Conservation (phyloP, 2,329 filamentous ascomycete genomes). For the Aspergillus niger region DNA sequence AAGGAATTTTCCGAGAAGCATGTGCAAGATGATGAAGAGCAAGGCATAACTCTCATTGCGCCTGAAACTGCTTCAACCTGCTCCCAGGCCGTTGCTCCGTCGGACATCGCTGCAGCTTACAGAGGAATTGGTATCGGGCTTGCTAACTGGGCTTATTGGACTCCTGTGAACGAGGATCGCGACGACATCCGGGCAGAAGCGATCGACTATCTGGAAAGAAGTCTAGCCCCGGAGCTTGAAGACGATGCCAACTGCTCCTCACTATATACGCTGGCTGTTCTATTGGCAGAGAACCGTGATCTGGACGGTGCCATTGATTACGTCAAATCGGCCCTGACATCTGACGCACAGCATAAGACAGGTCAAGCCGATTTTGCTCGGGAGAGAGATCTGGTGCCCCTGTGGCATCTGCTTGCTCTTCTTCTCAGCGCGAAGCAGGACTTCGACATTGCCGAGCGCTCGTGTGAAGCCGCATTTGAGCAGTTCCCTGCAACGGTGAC, state of each 20-base stretch:
- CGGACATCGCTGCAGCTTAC: conserved; percentile 70
- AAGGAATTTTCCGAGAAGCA: conserved; percentile 73
- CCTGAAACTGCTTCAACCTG: conserved; percentile 20
- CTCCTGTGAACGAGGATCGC: conserved; percentile 71
- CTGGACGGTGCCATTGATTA: conserved; percentile 78
- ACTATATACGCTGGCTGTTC: conserved; percentile 76
- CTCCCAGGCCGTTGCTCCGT: conserved; percentile 53
- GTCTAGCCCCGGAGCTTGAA: conserved; percentile 67
- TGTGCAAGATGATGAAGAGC: conserved; percentile 34
- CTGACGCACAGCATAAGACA: conserved; percentile 41
- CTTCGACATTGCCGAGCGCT: conserved; percentile 74
- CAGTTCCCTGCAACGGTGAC: conserved; percentile 75
- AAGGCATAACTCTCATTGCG: conserved; percentile 22
- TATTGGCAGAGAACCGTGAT: conserved; percentile 86
- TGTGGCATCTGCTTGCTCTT: conserved; percentile 90
- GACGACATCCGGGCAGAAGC: conserved; percentile 76
- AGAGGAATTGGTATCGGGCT: conserved; percentile 83
- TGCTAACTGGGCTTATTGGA: conserved; percentile 82
- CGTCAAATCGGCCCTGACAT: conserved; percentile 72
- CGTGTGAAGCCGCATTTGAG: conserved; percentile 89
- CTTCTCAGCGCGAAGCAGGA: conserved; percentile 85
- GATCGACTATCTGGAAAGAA: conserved; percentile 71
- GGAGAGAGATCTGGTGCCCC: conserved; percentile 63
- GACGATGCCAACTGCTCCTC: conserved; percentile 71
- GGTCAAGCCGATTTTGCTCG: conserved; percentile 35